phyloP scores from a whole-genome alignment of 305 asterid genomes.

The Fraxinus sp. region DNA sequence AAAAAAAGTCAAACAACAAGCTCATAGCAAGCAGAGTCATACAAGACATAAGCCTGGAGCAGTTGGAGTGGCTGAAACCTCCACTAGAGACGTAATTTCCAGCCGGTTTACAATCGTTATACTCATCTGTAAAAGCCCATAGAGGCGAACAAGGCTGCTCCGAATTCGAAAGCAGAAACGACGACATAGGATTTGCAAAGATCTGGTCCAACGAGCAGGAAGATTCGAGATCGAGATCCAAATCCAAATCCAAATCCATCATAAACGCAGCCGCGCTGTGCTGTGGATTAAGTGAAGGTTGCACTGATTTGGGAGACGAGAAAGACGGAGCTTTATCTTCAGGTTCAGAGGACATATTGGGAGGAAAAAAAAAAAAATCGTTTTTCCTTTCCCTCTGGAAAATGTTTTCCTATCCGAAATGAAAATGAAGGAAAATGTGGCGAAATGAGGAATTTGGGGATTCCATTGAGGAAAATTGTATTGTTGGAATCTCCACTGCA shows the following conservation, averaged over 20 bases:
- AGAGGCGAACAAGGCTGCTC: constrained; percentile 79
- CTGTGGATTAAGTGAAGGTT: not conserved
- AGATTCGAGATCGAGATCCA: constrained; percentile 31
- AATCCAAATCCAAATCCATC: constrained; percentile 37
- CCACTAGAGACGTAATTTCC: constrained; percentile 24
- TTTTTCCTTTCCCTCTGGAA: not conserved
- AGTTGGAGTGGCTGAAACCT: constrained; percentile 44
- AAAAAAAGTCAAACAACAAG: not conserved
- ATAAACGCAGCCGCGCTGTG: constrained; percentile 25
- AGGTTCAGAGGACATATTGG: constrained; percentile 44
- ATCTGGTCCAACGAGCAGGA: constrained; percentile 82
- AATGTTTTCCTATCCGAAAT: not conserved
- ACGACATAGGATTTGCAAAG: constrained; percentile 45
- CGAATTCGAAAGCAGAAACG: constrained; percentile 44
- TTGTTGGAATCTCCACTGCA: not conserved
- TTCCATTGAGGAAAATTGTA: not conserved
- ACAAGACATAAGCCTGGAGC: constrained; percentile 55
- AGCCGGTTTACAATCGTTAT: constrained; percentile 35
- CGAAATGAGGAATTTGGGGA: not conserved
- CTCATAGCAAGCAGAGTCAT: constrained; percentile 25
- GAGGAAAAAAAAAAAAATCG: not conserved
- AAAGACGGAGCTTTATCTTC: constrained; percentile 29
- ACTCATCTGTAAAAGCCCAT: constrained; percentile 74
- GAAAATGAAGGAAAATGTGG: not conserved
- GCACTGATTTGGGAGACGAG: constrained; percentile 11